Evolutionary conservation across 2,329 filamentous ascomycete species (phyloP).

Genomic region (Gaeumannomyces tritici): DNA sequence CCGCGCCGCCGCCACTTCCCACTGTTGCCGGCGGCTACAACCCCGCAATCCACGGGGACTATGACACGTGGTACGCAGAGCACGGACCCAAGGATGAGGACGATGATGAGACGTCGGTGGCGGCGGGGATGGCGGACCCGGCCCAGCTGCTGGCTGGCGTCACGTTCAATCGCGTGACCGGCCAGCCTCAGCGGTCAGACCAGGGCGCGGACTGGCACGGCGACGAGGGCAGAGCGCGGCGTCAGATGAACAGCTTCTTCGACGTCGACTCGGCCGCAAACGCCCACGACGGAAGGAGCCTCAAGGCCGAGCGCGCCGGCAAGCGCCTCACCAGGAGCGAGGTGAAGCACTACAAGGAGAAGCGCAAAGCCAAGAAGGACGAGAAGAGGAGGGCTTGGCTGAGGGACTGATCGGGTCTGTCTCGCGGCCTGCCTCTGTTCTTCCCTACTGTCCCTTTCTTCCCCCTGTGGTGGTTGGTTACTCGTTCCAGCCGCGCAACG

Average conservation of each 20-base stretch:
- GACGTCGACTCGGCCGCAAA: constrained; percentile 93
- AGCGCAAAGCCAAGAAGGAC: constrained; percentile 80
- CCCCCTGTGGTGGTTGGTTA: too few relatives aligned
- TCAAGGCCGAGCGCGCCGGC: constrained; percentile 81
- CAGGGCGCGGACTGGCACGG: constrained; percentile 67
- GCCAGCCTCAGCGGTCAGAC: constrained; percentile 63
- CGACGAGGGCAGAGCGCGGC: constrained; percentile 75
- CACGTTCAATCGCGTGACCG: constrained; percentile 84
- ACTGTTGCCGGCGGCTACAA: constrained; percentile 71
- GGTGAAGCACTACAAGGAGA: constrained; percentile 85
- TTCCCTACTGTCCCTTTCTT: neutral
- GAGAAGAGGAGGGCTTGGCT: constrained; percentile 91
- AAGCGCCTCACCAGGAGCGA: constrained; percentile 81
- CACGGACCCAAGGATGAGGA: constrained; percentile 24
- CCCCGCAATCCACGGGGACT: constrained; percentile 90
- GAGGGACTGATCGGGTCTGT: constrained; percentile 51
- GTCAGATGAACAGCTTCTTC: constrained; percentile 92
- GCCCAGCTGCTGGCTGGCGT: constrained; percentile 14
- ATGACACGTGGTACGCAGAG: constrained; percentile 93
- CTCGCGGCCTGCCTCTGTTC: neutral
- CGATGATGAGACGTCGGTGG: constrained; percentile 17
- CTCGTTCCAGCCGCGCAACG: too few relatives aligned
- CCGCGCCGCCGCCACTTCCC: constrained; percentile 12
- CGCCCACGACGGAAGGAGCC: constrained; percentile 76
- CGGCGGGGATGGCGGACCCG: constrained; percentile 26